phyloP scores from a whole-genome alignment of 352 stramenopile species.

The Phytophthora palmivora region DNA sequence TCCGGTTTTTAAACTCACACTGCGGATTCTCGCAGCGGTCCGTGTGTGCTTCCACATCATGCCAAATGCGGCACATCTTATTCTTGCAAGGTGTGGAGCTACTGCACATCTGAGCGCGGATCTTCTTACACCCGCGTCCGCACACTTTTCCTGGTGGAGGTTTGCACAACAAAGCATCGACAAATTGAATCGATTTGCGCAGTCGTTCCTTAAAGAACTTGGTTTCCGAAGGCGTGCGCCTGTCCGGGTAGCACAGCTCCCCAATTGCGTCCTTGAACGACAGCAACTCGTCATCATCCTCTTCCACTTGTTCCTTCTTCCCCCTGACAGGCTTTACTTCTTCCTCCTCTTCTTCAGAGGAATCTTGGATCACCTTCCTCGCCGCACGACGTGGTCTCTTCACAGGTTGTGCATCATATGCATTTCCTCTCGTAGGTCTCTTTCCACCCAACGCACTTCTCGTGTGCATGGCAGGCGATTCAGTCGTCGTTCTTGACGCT shows the following conservation, averaged over 20 bases:
- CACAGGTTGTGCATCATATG: constrained; percentile 12
- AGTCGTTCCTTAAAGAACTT: constrained; percentile 75
- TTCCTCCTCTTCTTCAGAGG: constrained; percentile 28
- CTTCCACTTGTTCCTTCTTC: constrained; percentile 16
- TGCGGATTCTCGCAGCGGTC: constrained; percentile 66
- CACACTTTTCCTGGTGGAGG: constrained; percentile 60
- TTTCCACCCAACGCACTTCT: constrained; percentile 22
- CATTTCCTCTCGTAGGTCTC: constrained; percentile 16
- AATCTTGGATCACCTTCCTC: constrained; percentile 31
- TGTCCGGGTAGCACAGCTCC: constrained; percentile 67
- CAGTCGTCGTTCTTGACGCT: constrained; percentile 16
- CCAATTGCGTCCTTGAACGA: constrained; percentile 60
- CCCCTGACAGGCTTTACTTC: constrained; percentile 11
- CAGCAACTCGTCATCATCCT: constrained; percentile 26
- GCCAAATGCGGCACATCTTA: constrained; percentile 76
- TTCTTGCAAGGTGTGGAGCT: constrained; percentile 60
- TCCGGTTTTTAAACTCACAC: constrained; percentile 75
- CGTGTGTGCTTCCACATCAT: constrained; percentile 76
- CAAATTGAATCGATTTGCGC: constrained; percentile 71
- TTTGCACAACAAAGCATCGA: constrained; percentile 72
- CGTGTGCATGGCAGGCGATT: constrained; percentile 28
- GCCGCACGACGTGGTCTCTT: constrained; percentile 38
- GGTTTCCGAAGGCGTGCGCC: constrained; percentile 53
- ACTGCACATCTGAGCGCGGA: constrained; percentile 70
- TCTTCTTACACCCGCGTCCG: constrained; percentile 53